A percentile compares a stretch with the other conserved stretches of the same genome.
Evolutionary conservation across 345 rosid species (phyloP).

Genomic region (Carallia pectinifolia): DNA sequence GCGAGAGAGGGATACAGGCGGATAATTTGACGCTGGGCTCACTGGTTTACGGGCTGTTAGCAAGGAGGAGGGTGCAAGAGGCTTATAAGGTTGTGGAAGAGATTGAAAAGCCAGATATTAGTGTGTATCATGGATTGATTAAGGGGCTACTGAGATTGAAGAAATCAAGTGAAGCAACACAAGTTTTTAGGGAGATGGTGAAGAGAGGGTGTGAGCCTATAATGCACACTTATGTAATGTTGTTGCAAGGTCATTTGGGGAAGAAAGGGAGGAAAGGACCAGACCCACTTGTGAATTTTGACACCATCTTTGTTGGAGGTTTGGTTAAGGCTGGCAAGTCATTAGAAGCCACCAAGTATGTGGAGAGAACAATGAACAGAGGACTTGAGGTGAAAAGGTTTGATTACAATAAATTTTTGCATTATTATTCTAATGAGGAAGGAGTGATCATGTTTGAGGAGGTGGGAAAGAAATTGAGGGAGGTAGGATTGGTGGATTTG

Average conservation of each 20-base stretch:
- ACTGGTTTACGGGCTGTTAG: slow-evolving; percentile 53
- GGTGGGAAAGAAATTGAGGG: slow-evolving; percentile 60
- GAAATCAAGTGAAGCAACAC: slow-evolving; percentile 63
- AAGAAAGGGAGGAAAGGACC: slow-evolving; percentile 84
- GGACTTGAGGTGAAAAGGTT: slow-evolving; percentile 79
- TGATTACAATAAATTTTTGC: slow-evolving; percentile 82
- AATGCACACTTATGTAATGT: slow-evolving; percentile 87
- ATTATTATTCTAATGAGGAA: slow-evolving; percentile 71
- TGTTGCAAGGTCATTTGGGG: slow-evolving; percentile 87
- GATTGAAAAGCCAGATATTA: slow-evolving; percentile 56
- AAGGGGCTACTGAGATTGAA: slow-evolving; percentile 67
- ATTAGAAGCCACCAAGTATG: slow-evolving; percentile 70
- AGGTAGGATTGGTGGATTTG: slow-evolving; percentile 68
- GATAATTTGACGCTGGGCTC: slow-evolving; percentile 50
- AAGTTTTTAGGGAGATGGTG: slow-evolving; percentile 79
- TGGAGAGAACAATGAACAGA: slow-evolving; percentile 63
- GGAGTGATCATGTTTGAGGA: slow-evolving; percentile 71
- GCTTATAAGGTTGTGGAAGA: slow-evolving; percentile 41
- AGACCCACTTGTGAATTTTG: slow-evolving; percentile 70
- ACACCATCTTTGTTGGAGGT: slow-evolving; percentile 85
- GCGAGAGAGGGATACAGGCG: slow-evolving; percentile 45
- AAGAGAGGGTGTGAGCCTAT: slow-evolving; percentile 74
- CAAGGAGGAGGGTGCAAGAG: slow-evolving; percentile 53
- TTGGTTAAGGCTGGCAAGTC: slow-evolving; percentile 76
- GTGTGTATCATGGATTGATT: slow-evolving; percentile 64